Evolutionary conservation across 2,329 filamentous ascomycete genomes (phyloP), one percentile per base, ranked within the genome.

Genomic region (Proliferodiscus dingleyae): DNA sequence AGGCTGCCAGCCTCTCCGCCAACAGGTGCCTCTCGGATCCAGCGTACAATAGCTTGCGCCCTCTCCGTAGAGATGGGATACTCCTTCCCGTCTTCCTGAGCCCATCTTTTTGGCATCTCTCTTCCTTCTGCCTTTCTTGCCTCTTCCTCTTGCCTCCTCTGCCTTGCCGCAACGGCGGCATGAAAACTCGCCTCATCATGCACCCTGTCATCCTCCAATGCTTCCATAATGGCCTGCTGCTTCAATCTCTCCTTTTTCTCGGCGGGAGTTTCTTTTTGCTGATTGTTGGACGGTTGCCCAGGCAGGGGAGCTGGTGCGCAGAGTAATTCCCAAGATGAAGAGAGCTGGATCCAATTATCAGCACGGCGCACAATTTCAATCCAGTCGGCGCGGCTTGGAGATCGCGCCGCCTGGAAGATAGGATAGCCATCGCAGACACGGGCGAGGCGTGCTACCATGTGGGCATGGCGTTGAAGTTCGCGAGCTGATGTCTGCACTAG

Each of bases 351-450:
- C 83, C 83, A 89, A 60, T 87, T 85, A 26, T 79, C 73, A 0
- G 77, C 74, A 23, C 79, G 76, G 0, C 81, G 76, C 8, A 93
- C 64, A 0, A 91, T 73, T 64, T 91, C 85, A 38, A 84, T 79
- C 87, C 87, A 94, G 65, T 94, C 88, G 3, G 83, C 78, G 41
- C 86, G 80, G 2, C 85, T 81, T 1, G 85, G 81, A 3, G 80
- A 85, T 40, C 84, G 74, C 19, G 83, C 81, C 0, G 81, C 74
- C 52, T 89, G 81, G 61, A 94, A 91, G 39, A 91, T 77, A 0
- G 88, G 88, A 56, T 88, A 90, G 3, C 87, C 87, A 57, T 93
- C 85, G 39, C 80, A 81, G 19, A 93, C 74, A 16, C 87, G 77
- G 4, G 80, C 75, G 2, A 93, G 73, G 4, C 87, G 81, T 13